These are phyloP conservation scores for Beauveria pseudobassiana DNA, from an alignment of 2,329 filamentous ascomycete genomes.

Conservation along the genomic window DNA sequence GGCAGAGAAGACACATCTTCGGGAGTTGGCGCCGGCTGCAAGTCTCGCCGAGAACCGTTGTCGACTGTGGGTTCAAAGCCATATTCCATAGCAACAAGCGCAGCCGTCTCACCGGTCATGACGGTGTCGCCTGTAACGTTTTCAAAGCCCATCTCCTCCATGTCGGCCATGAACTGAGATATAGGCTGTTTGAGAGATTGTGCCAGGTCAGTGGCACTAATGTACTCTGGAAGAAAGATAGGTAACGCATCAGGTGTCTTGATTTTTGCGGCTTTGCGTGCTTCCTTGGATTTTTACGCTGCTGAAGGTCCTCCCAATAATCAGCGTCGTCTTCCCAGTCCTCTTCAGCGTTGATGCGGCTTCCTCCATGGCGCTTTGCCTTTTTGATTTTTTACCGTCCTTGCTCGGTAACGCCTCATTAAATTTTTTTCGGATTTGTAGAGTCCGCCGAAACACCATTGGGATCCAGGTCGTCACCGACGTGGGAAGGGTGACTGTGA, in stretches of 20 bases:
- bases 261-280: constrained; percentile 31
- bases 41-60: constrained; percentile 56
- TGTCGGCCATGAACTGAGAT: constrained; percentile 63
- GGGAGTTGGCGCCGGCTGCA: constrained; percentile 60
- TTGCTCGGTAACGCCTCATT: not conserved
- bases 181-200: constrained; percentile 63
- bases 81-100: constrained; percentile 84
- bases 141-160: constrained; percentile 85
- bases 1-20: constrained; percentile 64
- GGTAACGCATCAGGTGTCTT: constrained; percentile 38
- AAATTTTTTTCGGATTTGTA: not conserved
- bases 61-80: constrained; percentile 81
- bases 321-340: constrained; percentile 33
- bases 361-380: not conserved
- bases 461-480: not conserved
- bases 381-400: constrained; percentile 8
- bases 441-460: not conserved
- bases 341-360: constrained; percentile 17
- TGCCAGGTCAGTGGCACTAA: constrained; percentile 79
- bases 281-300: constrained; percentile 35
- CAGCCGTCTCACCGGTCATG: constrained; percentile 83
- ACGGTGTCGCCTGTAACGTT: constrained; percentile 76
- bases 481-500: constrained; percentile 8
- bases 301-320: constrained; percentile 31
- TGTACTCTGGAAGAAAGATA: constrained; percentile 82